Conservation (phyloP, 2,329 filamentous ascomycete genomes). For the Aspergillus melleus region DNA sequence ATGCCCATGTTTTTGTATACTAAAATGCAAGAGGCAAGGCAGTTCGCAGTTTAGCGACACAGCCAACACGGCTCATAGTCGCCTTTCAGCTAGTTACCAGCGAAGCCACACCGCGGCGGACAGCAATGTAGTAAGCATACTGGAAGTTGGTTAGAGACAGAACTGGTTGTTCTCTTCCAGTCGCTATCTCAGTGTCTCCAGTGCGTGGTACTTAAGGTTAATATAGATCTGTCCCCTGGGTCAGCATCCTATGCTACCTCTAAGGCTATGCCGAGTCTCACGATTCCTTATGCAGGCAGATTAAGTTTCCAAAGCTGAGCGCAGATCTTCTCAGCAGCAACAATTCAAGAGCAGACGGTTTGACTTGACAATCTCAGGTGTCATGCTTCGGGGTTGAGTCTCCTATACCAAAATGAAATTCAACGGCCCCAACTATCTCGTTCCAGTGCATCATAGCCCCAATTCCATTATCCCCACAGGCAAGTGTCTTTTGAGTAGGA, state of each 20-base stretch:
- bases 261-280: too few relatives aligned
- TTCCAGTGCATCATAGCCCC: slow-evolving; percentile 84
- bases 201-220: slow-evolving; percentile 46
- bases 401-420: slow-evolving; percentile 39
- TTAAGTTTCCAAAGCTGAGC: too few relatives aligned
- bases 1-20: too few relatives aligned
- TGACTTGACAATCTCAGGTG: neutral
- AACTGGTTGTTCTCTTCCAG: slow-evolving; percentile 43
- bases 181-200: slow-evolving; percentile 44
- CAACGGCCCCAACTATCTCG: slow-evolving; percentile 67
- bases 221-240: neutral
- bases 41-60: too few relatives aligned
- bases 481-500: slow-evolving; percentile 74
- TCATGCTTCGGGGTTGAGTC: neutral
- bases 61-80: too few relatives aligned
- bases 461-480: slow-evolving; percentile 79
- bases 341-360: neutral
- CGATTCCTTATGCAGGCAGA: too few relatives aligned
- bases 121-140: slow-evolving; percentile 45
- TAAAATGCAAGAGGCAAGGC: too few relatives aligned
- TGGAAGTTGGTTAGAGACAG: slow-evolving; percentile 42
- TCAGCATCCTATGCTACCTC: too few relatives aligned
- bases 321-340: neutral
- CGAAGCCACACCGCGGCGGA: slow-evolving; percentile 49
- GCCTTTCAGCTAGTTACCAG: slow-evolving; percentile 54